Percentiles rank a stretch among this genome's conserved stretches.
Evolutionary conservation across 345 rosid species (phyloP).

Genomic region (Clarkia xantiana): DNA sequence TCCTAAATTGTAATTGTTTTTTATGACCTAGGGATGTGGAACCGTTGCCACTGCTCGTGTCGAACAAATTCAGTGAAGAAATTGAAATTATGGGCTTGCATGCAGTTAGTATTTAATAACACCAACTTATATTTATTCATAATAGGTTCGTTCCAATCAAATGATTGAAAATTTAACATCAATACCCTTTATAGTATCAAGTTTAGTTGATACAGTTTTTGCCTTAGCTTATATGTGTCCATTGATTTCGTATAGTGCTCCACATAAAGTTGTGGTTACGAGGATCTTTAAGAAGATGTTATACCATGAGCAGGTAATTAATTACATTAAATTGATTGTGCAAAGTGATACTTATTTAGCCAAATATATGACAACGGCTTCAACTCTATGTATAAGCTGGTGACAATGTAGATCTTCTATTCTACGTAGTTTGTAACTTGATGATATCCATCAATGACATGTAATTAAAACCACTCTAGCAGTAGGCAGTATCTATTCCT

Average conservation of each 20-base stretch:
- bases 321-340: constrained; percentile 3
- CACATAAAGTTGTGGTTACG: constrained; percentile 71
- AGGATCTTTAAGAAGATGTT: constrained; percentile 99
- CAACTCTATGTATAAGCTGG: constrained; percentile 48
- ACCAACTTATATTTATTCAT: background rate
- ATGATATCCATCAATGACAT: constrained; percentile 83
- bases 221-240: constrained; percentile 7
- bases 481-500: no score
- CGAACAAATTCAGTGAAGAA: constrained; percentile 98
- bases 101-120: constrained; percentile 25
- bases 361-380: background rate
- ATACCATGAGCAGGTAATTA: constrained; percentile 91
- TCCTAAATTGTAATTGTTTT: background rate
- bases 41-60: constrained; percentile 98
- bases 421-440: constrained; percentile 82
- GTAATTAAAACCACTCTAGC: constrained; percentile 20
- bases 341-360: no score
- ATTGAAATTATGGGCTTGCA: constrained; percentile 84
- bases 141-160: no score
- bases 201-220: no score
- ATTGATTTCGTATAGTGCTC: constrained; percentile 42
- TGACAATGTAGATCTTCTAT: constrained; percentile 96
- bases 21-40: constrained; percentile 70
- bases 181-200: no score
- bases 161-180: background rate